These are phyloP conservation scores for Plenodomus lindquistii DNA, from an alignment of 2,329 filamentous ascomycete species.

Conservation along the genomic window DNA sequence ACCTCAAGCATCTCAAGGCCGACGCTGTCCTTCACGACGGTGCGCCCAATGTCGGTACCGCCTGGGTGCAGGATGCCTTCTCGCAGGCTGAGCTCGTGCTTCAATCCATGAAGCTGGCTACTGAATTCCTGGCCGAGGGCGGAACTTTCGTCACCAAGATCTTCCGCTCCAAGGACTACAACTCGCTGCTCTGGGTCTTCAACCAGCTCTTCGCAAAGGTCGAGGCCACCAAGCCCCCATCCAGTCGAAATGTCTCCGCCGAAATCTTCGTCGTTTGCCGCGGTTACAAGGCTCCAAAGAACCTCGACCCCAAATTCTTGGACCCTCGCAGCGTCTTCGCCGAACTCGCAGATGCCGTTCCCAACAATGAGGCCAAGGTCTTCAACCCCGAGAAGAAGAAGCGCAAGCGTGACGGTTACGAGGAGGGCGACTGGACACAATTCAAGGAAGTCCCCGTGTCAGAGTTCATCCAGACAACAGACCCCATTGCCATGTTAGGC, in stretches of 20 bases:
- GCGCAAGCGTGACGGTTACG: constrained; percentile 95
- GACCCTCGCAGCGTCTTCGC: constrained; percentile 90
- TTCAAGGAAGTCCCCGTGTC: constrained; percentile 87
- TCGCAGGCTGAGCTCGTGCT: constrained; percentile 92
- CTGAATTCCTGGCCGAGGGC: constrained; percentile 77
- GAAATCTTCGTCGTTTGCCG: constrained; percentile 98
- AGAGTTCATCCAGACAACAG: constrained; percentile 90
- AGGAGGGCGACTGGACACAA: constrained; percentile 91
- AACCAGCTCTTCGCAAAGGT: constrained; percentile 95
- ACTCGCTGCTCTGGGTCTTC: constrained; percentile 93
- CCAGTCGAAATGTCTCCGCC: constrained; percentile 91
- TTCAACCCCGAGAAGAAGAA: constrained; percentile 98
- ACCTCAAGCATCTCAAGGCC: constrained; percentile 94
- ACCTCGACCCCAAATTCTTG: constrained; percentile 87
- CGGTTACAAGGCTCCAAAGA: constrained; percentile 93
- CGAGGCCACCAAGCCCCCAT: constrained; percentile 95
- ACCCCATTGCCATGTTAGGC: constrained; percentile 91
- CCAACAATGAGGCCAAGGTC: constrained; percentile 96
- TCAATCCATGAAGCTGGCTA: constrained; percentile 89
- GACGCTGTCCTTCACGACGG: constrained; percentile 96
- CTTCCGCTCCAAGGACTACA: constrained; percentile 96
- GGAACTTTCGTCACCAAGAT: constrained; percentile 97
- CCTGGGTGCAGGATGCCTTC: constrained; percentile 98
- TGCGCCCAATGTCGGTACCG: constrained; percentile 95
- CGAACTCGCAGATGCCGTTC: constrained; percentile 80